Evolutionary conservation across 2,329 filamentous ascomycete species (phyloP), one percentile per base, ranked within the genome.

Genomic region (Ophiostoma piceae): DNA sequence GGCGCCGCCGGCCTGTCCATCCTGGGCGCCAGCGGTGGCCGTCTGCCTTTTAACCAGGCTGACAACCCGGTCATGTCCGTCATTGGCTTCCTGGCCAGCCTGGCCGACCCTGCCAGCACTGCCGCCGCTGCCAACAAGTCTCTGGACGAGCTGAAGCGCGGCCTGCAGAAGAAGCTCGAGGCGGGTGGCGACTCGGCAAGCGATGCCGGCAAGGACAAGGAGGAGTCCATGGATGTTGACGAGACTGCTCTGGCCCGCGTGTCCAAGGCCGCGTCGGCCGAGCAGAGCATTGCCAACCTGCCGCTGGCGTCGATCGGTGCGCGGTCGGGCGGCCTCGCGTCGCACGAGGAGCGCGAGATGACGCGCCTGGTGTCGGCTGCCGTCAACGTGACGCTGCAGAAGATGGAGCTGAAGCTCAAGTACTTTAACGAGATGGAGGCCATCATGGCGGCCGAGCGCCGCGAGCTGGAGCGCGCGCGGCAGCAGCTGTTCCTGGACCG

Each of bases 31-130:
- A 86, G 92, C 68, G 87, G 90, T 71, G 94, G 94, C 9, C 89
- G 92, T 72, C 85, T 97, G 65, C 95, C 95, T 0, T 95, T 98
- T 79, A 94, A 88, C 78, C 92, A 96, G 77, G 89, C 91, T 16
- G 95, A 99, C 76, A 99, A 98, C 79, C 94, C 96, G 0, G 92
- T 99, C 73, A 90, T 99, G 86, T 97, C 94, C 26, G 95, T 98
- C 2, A 92, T 99, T 74, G 91, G 92, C 69, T 99, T 97, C 83
- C 84, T 99, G 12, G 94, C 94, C 67, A 92, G 92, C 73, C 87
- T 99, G 71, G 92, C 94, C 1, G 94, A 97, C 74, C 94, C 95
- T 1, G 89, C 89, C 65, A 92, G 94, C 73, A 94, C 95, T 2
- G 94, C 95, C 0, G 94, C 93, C 0, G 94, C 95, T 0, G 94